Evolutionary conservation across 148 eudicot species (phyloP).

Genomic region (Gaultheria prostrata): DNA sequence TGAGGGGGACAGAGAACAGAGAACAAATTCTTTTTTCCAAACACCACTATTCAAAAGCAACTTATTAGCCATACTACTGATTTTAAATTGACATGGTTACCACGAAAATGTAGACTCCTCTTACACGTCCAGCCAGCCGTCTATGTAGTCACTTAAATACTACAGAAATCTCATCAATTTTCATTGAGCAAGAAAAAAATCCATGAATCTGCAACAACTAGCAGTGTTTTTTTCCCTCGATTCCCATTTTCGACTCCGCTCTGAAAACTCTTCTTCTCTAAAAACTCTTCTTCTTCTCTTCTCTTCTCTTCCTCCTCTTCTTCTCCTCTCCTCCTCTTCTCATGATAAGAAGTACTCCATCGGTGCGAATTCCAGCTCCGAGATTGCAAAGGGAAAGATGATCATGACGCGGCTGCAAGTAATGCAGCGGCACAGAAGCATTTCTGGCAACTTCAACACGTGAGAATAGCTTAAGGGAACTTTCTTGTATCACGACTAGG

Average conservation of each 20-base stretch:
- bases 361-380: background rate
- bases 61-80: too few species aligned
- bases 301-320: too few species aligned
- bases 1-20: too few species aligned
- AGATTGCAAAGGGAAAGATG: background rate
- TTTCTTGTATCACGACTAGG: background rate
- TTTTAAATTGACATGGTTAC: background rate
- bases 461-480: background rate
- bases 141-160: background rate
- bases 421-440: conserved; percentile 11
- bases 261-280: background rate
- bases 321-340: too few species aligned
- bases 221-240: conserved; percentile 2
- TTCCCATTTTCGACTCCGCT: background rate
- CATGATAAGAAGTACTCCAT: background rate
- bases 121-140: background rate
- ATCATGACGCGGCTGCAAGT: background rate
- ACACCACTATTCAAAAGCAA: too few species aligned
- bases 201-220: conserved; percentile 14
- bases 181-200: background rate
- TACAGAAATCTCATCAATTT: background rate
- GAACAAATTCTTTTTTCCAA: too few species aligned
- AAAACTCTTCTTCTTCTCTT: background rate
- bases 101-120: background rate
- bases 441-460: conserved; percentile 15